Percentiles rank a stretch among this genome's conserved stretches.
These are phyloP conservation scores for Puccinia hordei DNA, from an alignment of 1,284 basidiomycete genomes.

Conservation along the genomic window DNA sequence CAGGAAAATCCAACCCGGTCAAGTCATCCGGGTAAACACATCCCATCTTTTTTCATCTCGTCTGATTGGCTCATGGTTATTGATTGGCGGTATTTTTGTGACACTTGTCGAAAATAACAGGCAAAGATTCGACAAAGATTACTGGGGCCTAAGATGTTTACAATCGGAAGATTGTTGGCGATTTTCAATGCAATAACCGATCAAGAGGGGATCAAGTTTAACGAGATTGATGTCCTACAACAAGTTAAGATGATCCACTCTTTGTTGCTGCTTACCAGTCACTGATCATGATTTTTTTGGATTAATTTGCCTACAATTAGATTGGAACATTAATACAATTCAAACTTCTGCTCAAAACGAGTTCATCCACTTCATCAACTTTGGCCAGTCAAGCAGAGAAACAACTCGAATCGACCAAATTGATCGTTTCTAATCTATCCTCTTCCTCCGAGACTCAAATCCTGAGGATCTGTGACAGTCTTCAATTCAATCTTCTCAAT, in stretches of 20 bases:
- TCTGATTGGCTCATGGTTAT: background rate
- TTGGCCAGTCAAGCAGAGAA: background rate
- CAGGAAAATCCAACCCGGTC: constrained; percentile 37
- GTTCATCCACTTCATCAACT: background rate
- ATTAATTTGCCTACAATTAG: background rate
- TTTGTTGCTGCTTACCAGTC: background rate
- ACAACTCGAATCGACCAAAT: constrained; percentile 21
- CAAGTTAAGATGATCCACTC: constrained; percentile 10
- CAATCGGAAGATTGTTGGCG: constrained; percentile 57
- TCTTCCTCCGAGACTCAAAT: constrained; percentile 22
- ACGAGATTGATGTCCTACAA: constrained; percentile 47
- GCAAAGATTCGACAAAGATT: constrained; percentile 55
- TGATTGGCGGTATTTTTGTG: background rate
- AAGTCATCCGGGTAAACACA: constrained; percentile 27
- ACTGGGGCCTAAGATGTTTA: constrained; percentile 57
- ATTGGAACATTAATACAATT: constrained; percentile 30
- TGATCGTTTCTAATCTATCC: constrained; percentile 23
- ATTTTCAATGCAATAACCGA: constrained; percentile 58
- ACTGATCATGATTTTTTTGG: background rate
- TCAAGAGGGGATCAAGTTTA: constrained; percentile 54
- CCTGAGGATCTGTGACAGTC: constrained; percentile 11
- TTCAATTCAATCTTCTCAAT: constrained; percentile 8
- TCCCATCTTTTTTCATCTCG: background rate
- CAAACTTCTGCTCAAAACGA: constrained; percentile 30
- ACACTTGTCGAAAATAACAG: background rate